Conservation (phyloP, 176 grass and related monocot genomes). For the Raddia distichophylla region DNA sequence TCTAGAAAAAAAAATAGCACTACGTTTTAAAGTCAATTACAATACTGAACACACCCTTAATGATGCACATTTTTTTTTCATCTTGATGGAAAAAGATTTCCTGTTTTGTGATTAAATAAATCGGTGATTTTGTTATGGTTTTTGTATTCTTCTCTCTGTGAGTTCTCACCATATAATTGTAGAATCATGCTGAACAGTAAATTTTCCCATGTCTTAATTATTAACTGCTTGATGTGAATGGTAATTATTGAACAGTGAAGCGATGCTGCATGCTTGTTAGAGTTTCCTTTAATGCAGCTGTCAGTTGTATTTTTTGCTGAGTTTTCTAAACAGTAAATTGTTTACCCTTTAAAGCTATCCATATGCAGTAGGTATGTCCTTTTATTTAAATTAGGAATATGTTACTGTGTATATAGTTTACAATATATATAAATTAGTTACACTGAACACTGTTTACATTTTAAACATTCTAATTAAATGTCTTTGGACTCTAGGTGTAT, state of each 20-base stretch:
- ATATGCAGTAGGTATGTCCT: neutral
- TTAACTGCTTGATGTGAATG: neutral
- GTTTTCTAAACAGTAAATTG: neutral
- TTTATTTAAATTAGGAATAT: neutral
- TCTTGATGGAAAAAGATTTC: neutral
- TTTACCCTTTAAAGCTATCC: no score
- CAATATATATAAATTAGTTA: neutral
- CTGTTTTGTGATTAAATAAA: neutral
- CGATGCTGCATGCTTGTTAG: neutral
- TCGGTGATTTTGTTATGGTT: neutral
- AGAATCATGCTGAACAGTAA: neutral
- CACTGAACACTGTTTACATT: neutral
- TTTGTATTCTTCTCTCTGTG: neutral
- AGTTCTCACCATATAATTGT: neutral
- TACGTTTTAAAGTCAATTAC: neutral
- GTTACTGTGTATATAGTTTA: neutral
- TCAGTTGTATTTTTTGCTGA: slow-evolving; percentile 22
- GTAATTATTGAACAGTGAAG: neutral
- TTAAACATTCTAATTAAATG: neutral
- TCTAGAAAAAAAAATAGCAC: neutral
- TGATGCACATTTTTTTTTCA: neutral
- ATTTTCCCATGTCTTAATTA: neutral
- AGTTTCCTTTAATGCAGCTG: neutral
- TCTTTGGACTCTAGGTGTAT: slow-evolving; percentile 60
- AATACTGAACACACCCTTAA: neutral